These are phyloP conservation scores for Panaeolus cyanescens DNA, from an alignment of 768 basidiomycete species.

Conservation along the genomic window DNA sequence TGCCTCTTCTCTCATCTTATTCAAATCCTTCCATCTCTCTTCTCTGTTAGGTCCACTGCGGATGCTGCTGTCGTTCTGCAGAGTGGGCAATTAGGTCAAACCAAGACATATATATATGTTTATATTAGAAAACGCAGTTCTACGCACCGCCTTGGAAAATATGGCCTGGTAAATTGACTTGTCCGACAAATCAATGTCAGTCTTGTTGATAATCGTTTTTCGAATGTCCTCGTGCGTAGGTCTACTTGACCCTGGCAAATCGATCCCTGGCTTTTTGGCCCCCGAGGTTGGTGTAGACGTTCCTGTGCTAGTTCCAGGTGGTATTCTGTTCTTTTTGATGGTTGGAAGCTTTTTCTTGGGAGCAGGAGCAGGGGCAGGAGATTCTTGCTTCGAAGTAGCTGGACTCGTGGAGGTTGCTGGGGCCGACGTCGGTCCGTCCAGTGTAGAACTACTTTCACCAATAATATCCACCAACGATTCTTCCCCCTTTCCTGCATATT, in stretches of 20 bases:
- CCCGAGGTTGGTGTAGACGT: slow-evolving; percentile 22
- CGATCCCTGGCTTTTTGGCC: slow-evolving; percentile 25
- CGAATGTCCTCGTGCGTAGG: slow-evolving; percentile 18
- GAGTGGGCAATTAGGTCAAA: not conserved
- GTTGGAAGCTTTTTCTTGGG: slow-evolving; percentile 68
- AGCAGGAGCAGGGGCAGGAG: slow-evolving; percentile 34
- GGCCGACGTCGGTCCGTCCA: slow-evolving; percentile 15
- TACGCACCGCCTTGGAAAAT: slow-evolving; percentile 51
- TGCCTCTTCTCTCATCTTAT: slow-evolving; percentile 72
- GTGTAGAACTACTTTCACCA: slow-evolving; percentile 24
- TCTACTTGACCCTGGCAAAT: slow-evolving; percentile 16
- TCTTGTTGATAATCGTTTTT: slow-evolving; percentile 38
- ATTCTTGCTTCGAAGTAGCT: slow-evolving; percentile 30
- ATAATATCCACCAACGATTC: slow-evolving; percentile 34
- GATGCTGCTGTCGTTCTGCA: slow-evolving; percentile 13
- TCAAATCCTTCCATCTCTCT: slow-evolving; percentile 66
- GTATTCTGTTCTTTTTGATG: slow-evolving; percentile 66
- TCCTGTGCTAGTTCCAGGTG: slow-evolving; percentile 23
- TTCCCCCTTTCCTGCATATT: slow-evolving; percentile 28
- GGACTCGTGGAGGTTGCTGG: slow-evolving; percentile 21
- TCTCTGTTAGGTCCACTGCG: slow-evolving; percentile 49
- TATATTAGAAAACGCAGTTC: not conserved
- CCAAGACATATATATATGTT: not conserved
- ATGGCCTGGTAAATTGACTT: slow-evolving; percentile 62
- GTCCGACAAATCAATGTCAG: slow-evolving; percentile 68